Conservation (phyloP, 805 yeast species). For the Priceomyces carsonii region DNA sequence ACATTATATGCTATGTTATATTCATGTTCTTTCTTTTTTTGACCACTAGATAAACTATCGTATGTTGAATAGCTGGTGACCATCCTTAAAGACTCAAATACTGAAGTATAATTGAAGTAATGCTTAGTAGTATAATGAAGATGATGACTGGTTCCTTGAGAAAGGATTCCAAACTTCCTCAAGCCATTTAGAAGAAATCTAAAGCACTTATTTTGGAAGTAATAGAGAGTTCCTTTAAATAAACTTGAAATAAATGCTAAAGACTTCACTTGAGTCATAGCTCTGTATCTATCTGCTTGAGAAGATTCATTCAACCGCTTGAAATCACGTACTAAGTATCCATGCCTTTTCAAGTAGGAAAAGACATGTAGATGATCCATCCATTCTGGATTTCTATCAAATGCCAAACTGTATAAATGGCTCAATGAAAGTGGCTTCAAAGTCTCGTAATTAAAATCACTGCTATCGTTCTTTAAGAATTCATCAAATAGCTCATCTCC, state of each 20-base stretch:
- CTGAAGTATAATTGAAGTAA: constrained; percentile 24
- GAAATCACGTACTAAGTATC: constrained; percentile 58
- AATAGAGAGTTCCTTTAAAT: background rate
- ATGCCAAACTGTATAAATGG: constrained; percentile 57
- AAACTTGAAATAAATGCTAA: background rate
- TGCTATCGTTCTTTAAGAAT: constrained; percentile 19
- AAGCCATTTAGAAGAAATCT: background rate
- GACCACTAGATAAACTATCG: constrained; percentile 9
- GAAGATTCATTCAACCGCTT: constrained; percentile 10
- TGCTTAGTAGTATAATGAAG: constrained; percentile 23
- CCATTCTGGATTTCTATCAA: constrained; percentile 35
- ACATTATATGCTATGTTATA: constrained; percentile 56
- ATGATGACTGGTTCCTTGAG: constrained; percentile 14
- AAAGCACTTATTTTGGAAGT: background rate
- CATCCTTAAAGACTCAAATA: constrained; percentile 22
- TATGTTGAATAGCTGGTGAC: constrained; percentile 16
- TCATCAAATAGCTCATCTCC: constrained; percentile 18
- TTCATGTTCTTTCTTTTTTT: constrained; percentile 5
- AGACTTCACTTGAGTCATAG: background rate
- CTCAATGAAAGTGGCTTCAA: constrained; percentile 55
- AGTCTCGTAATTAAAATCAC: constrained; percentile 21
- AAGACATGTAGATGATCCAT: constrained; percentile 66
- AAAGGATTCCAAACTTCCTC: constrained; percentile 12
- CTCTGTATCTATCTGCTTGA: constrained; percentile 4
- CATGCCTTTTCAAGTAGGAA: constrained; percentile 72